A percentile compares a stretch with the other conserved stretches of the same genome.
Conservation (phyloP, 1,284 basidiomycete species). For the Pyrrhoderma lamaoense region DNA sequence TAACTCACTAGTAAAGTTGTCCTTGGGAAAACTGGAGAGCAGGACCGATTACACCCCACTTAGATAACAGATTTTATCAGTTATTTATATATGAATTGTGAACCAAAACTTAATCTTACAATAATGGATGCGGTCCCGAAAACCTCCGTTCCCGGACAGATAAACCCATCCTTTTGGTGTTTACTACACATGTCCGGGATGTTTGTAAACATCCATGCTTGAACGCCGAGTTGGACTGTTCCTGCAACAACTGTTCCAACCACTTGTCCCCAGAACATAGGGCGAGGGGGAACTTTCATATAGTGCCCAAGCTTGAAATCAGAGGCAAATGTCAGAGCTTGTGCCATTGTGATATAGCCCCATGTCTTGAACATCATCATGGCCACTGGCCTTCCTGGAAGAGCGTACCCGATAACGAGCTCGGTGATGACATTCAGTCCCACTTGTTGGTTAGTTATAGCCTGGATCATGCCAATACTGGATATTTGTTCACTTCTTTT, state of each 20-base stretch:
- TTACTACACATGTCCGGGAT: conserved; percentile 32
- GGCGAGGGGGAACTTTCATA: conserved; percentile 55
- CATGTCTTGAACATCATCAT: conserved; percentile 42
- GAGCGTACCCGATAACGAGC: conserved; percentile 36
- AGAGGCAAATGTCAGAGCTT: conserved; percentile 46
- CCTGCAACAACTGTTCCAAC: conserved; percentile 56
- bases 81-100: not conserved
- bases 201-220: conserved; percentile 62
- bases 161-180: conserved; percentile 25
- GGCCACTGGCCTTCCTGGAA: conserved; percentile 30
- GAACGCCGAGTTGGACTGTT: conserved; percentile 55
- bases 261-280: conserved; percentile 56
- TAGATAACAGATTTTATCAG: not conserved
- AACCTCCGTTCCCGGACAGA: conserved; percentile 25
- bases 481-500: too few relatives aligned
- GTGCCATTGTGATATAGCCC: conserved; percentile 37
- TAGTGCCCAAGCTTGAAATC: conserved; percentile 70
- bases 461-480: conserved; percentile 39
- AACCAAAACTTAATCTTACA: conserved; percentile 19
- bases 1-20: conserved; percentile 2
- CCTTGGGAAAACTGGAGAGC: conserved; percentile 26
- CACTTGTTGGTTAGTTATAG: conserved; percentile 39
- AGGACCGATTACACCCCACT: conserved; percentile 29
- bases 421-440: conserved; percentile 41
- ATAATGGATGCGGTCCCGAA: conserved; percentile 28